These are phyloP conservation scores for Saraca asoca DNA, from an alignment of 331 rosid genomes.

Conservation along the genomic window DNA sequence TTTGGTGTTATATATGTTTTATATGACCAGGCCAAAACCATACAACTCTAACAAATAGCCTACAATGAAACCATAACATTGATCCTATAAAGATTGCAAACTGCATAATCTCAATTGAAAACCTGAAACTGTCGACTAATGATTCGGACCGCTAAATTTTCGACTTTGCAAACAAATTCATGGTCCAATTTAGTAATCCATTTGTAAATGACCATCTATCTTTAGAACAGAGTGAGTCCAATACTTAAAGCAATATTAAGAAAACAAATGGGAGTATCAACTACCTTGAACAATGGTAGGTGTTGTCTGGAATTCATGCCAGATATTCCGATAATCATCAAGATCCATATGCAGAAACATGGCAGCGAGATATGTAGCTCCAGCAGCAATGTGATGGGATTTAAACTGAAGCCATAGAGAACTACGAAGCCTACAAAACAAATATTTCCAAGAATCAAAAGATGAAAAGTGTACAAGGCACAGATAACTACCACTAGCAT, in stretches of 20 bases:
- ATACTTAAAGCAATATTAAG: not conserved
- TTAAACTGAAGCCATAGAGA: conserved; percentile 99
- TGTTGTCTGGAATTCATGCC: conserved; percentile 87
- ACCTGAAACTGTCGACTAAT: too few species aligned
- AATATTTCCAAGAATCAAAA: conserved; percentile 30
- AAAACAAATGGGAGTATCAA: not conserved
- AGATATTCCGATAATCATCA: conserved; percentile 62
- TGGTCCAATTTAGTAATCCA: not conserved
- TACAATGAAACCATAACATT: not conserved
- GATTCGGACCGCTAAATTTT: not conserved
- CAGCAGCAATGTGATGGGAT: conserved; percentile 97
- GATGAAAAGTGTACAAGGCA: not conserved
- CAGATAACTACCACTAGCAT: conserved; percentile 14
- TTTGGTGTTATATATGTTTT: not conserved
- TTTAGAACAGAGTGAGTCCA: conserved; percentile 26
- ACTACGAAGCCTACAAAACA: conserved; percentile 83
- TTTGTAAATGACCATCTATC: conserved; percentile 16
- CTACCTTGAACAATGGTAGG: conserved; percentile 89
- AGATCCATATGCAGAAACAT: conserved; percentile 82
- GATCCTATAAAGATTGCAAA: not conserved
- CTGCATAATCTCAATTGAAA: too few species aligned
- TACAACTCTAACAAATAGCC: not conserved
- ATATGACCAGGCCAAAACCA: conserved; percentile 4
- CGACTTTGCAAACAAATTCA: not conserved
- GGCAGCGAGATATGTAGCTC: conserved; percentile 91